phyloP scores from a whole-genome alignment of 139 green algal genomes.

The Trebouxia sp. region DNA sequence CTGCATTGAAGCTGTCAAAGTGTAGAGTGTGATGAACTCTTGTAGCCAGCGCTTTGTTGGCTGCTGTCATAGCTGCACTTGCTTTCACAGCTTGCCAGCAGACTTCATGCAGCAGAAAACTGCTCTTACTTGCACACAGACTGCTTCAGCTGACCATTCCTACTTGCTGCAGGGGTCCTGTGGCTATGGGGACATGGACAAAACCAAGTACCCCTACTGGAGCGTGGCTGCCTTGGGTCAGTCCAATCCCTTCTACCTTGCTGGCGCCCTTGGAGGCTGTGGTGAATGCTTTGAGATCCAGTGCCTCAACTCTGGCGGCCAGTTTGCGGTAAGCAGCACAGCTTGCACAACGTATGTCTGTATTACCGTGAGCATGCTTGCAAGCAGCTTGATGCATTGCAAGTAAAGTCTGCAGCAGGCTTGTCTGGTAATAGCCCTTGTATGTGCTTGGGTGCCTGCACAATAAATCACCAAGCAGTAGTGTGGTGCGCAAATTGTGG shows the following conservation, averaged over 20 bases:
- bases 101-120: background rate
- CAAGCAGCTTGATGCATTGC: background rate
- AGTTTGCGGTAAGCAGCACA: conserved; percentile 26
- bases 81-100: background rate
- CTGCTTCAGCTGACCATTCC: background rate
- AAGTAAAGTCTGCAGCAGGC: too few relatives aligned
- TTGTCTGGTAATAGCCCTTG: too few relatives aligned
- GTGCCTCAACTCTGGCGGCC: conserved; percentile 28
- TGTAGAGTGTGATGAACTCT: background rate
- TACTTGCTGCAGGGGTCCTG: conserved; percentile 31
- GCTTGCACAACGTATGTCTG: too few relatives aligned
- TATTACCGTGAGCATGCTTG: too few relatives aligned
- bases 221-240: conserved; percentile 30
- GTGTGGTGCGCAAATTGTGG: too few relatives aligned
- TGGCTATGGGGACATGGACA: conserved; percentile 37
- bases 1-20: background rate
- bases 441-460: too few relatives aligned
- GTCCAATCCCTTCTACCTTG: conserved; percentile 34
- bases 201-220: conserved; percentile 39
- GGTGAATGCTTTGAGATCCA: conserved; percentile 43
- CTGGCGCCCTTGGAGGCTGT: conserved; percentile 27
- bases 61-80: background rate
- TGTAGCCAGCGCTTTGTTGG: background rate
- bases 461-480: too few relatives aligned
- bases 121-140: background rate